These are phyloP conservation scores for Saturnispora besseyi DNA, from an alignment of 805 yeast genomes.

Conservation along the genomic window DNA sequence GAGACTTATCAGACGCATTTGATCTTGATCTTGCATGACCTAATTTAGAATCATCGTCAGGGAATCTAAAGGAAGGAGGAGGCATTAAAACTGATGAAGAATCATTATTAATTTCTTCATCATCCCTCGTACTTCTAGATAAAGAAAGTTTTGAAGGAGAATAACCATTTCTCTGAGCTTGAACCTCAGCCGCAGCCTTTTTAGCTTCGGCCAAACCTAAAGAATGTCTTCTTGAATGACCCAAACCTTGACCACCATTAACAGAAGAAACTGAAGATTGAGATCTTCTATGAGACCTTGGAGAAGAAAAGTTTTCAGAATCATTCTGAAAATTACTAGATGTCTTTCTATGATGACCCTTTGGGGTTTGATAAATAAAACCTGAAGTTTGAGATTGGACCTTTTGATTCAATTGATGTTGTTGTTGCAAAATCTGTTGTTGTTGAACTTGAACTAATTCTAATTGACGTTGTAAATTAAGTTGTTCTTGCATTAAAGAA, in stretches of 20 bases:
- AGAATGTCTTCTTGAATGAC: slow-evolving; percentile 88
- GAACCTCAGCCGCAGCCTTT: slow-evolving; percentile 90
- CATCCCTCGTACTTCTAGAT: slow-evolving; percentile 9
- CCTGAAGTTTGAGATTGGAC: slow-evolving; percentile 15
- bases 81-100: slow-evolving; percentile 1
- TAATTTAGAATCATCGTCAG: slow-evolving; percentile 26
- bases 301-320: slow-evolving; percentile 8
- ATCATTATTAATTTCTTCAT: slow-evolving; percentile 1
- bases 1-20: slow-evolving; percentile 28
- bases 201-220: slow-evolving; percentile 88
- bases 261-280: slow-evolving; percentile 30
- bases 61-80: slow-evolving; percentile 46
- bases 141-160: slow-evolving; percentile 27
- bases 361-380: slow-evolving; percentile 21
- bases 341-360: slow-evolving; percentile 26
- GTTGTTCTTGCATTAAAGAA: slow-evolving; percentile 82
- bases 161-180: slow-evolving; percentile 48
- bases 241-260: slow-evolving; percentile 33
- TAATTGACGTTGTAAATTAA: slow-evolving; percentile 82
- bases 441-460: slow-evolving; percentile 89
- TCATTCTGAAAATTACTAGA: slow-evolving; percentile 20
- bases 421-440: slow-evolving; percentile 75
- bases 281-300: slow-evolving; percentile 38
- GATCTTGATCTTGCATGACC: slow-evolving; percentile 25
- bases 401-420: slow-evolving; percentile 33